A percentile compares a stretch with the other conserved stretches of the same genome.
Evolutionary conservation across 805 yeast species (phyloP).

Genomic region (Saturnispora mendoncae): DNA sequence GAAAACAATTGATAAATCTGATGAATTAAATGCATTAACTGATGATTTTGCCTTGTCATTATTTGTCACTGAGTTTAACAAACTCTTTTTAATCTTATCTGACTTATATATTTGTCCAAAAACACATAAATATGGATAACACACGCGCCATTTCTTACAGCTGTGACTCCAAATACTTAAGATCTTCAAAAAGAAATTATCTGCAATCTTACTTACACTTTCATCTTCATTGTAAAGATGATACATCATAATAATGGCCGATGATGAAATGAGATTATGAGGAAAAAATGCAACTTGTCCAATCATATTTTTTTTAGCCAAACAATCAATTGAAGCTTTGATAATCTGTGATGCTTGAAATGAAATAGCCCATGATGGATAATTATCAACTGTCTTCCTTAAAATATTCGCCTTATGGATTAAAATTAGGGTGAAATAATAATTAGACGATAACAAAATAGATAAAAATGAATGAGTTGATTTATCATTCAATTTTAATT

Average conservation of each 20-base stretch:
- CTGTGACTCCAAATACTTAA: constrained; percentile 29
- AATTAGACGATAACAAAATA: constrained; percentile 55
- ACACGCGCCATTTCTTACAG: constrained; percentile 47
- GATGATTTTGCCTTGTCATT: neutral
- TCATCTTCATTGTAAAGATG: constrained; percentile 36
- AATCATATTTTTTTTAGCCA: constrained; percentile 47
- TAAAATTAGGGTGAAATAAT: constrained; percentile 63
- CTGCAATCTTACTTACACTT: constrained; percentile 20
- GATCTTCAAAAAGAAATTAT: constrained; percentile 18
- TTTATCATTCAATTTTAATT: constrained; percentile 50
- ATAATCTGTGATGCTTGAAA: constrained; percentile 78
- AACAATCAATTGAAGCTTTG: constrained; percentile 48
- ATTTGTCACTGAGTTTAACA: constrained; percentile 13
- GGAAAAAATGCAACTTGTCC: constrained; percentile 31
- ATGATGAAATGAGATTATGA: constrained; percentile 40
- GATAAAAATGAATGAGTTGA: constrained; percentile 46
- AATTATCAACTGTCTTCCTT: constrained; percentile 25
- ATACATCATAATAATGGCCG: constrained; percentile 61
- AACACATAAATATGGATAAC: constrained; percentile 43
- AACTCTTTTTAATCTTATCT: constrained; percentile 20
- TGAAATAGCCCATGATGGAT: constrained; percentile 70
- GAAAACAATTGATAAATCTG: constrained; percentile 8
- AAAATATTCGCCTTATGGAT: constrained; percentile 63
- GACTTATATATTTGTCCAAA: constrained; percentile 35
- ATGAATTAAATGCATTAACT: constrained; percentile 6